Evolutionary conservation across 23 red algal species (phyloP), one percentile per base, ranked within the genome.

Genomic region (Gracilaria caudata): DNA sequence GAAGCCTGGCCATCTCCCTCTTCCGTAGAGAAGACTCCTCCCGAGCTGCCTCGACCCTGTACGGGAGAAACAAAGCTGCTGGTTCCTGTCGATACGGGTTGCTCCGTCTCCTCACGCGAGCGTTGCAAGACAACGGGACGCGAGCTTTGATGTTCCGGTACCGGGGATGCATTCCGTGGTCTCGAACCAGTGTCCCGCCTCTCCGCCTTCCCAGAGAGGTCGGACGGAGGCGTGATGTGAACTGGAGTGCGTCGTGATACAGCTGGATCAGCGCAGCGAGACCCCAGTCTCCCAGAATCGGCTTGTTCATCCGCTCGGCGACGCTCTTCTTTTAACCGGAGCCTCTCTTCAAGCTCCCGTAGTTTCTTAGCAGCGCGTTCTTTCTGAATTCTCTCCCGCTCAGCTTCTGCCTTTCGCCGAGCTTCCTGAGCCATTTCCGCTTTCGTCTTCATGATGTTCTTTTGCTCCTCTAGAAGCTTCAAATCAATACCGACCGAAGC

Each of bases 371-470:
- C 73, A 41, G 85, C 51, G 12, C 85, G 51, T 49, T 89, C 85
- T 58, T 89, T 89, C 49, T 78, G 68, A 43, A 78, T 25, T 47
- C 85, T 68, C 10, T 79, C 85, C n/a, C 85, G 85, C 34, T 89
- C 85, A 26, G 40, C 72, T 47, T 89, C 85, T 16, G 49, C 85
- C 37, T 79, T 78, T 29, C 68, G 68, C 32, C 85, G 85, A 12
- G 82, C 68, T 61, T 89, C 85, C 26, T 89, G 71, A 36, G 85
- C 85, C 71, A 79, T 5, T 34, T 89, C 85, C 26, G 85, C 85
- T 30, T 89, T 89, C 14, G 71, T 75, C 72, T 77, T 75, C 85
- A 89, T 89, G 26, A 89, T 78, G 17, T 49, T 28, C 44, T 78
- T 79, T 40, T 89, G 85, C 9, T 89, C 85, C 43, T 77, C 68